phyloP scores from a whole-genome alignment of 2,329 filamentous ascomycete genomes.

The Colletotrichum costaricense region DNA sequence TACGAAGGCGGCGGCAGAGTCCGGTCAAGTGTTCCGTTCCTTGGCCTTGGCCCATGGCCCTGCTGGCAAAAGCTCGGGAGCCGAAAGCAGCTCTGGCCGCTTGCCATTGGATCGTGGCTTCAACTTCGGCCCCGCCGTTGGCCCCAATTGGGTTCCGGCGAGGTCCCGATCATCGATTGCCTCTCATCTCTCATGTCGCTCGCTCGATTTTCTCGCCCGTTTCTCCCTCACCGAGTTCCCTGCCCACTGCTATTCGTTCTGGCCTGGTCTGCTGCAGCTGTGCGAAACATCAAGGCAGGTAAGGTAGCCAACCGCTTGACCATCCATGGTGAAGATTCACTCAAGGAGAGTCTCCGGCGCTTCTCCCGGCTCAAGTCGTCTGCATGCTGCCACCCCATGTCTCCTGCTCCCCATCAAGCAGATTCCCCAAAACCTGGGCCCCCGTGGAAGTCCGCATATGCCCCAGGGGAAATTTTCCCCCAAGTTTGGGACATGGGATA shows the following conservation, averaged over 20 bases:
- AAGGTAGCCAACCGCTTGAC: background rate
- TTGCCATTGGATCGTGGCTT: constrained; percentile 13
- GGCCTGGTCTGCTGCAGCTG: background rate
- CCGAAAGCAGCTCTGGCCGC: background rate
- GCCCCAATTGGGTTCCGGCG: constrained; percentile 15
- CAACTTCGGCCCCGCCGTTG: constrained; percentile 23
- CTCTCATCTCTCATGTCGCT: background rate
- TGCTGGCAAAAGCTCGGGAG: constrained; percentile 29
- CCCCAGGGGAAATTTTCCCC: background rate
- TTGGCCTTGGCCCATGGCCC: background rate
- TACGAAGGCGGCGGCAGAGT: background rate
- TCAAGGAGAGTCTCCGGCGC: background rate
- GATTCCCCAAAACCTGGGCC: background rate
- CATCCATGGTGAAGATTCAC: background rate
- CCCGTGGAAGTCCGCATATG: constrained; percentile 11
- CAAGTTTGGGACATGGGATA: background rate
- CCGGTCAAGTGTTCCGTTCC: constrained; percentile 4
- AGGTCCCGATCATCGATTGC: constrained; percentile 8
- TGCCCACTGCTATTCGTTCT: background rate
- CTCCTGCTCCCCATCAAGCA: background rate
- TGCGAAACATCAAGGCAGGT: background rate
- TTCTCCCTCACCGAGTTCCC: constrained; percentile 20
- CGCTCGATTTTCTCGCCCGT: constrained; percentile 9
- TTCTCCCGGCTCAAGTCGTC: background rate
- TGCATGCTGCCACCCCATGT: background rate